phyloP scores from a whole-genome alignment of 1,284 basidiomycete species.

The Ganoderma multipileum region DNA sequence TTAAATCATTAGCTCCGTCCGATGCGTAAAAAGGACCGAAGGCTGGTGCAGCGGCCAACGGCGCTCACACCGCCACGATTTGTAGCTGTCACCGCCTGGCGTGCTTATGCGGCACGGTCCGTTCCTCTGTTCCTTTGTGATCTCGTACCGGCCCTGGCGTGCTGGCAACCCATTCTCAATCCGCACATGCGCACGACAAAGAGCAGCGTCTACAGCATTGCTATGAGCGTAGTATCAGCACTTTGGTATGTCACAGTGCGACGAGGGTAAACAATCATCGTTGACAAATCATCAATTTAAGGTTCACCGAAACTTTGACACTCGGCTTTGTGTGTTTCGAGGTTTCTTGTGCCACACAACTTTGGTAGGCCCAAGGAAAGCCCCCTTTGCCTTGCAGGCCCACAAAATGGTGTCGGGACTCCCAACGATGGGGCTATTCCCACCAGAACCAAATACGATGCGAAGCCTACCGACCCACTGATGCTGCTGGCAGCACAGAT shows the following conservation, averaged over 20 bases:
- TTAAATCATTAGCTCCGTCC: too few relatives aligned
- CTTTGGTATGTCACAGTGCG: neutral
- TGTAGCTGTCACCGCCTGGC: too few relatives aligned
- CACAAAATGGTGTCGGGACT: conserved; percentile 8
- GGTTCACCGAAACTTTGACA: neutral
- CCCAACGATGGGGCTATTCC: conserved; percentile 12
- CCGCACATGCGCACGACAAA: neutral
- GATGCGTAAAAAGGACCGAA: neutral
- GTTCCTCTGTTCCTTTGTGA: neutral
- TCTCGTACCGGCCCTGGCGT: neutral
- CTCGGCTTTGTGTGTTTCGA: conserved; percentile 5
- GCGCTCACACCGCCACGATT: neutral
- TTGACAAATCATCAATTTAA: conserved; percentile 3
- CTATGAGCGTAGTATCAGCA: neutral
- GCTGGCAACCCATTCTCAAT: neutral
- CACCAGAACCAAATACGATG: conserved; percentile 9
- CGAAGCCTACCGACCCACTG: conserved; percentile 15
- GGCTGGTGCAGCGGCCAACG: neutral
- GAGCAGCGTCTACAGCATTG: neutral
- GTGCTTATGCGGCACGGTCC: neutral
- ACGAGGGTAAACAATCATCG: neutral
- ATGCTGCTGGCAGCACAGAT: conserved; percentile 13
- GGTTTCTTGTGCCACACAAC: neutral
- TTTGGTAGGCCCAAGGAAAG: conserved; percentile 5
- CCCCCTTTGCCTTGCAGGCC: conserved; percentile 18